Percentiles rank a stretch among this genome's conserved stretches.
phyloP scores from a whole-genome alignment of 1,284 basidiomycete species.

The Dichomitus squalens region DNA sequence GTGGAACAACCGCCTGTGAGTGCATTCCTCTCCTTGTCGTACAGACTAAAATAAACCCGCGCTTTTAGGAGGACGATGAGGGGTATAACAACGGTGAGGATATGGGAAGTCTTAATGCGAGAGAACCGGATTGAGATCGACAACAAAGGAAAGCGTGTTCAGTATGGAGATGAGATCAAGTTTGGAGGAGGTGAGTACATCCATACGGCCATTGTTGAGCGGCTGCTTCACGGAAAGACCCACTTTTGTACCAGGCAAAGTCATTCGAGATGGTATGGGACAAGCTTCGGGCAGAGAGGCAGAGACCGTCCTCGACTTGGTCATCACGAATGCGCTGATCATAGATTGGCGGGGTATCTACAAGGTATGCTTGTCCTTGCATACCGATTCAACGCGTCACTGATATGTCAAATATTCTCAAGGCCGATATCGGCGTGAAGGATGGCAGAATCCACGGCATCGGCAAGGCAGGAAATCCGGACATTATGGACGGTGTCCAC shows the following conservation, averaged over 20 bases:
- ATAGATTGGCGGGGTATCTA: constrained; percentile 95
- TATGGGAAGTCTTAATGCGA: too few relatives aligned
- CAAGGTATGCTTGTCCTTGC: constrained; percentile 82
- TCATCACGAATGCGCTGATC: constrained; percentile 95
- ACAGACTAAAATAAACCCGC: constrained; percentile 55
- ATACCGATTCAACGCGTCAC: too few relatives aligned
- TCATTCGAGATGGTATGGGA: constrained; percentile 95
- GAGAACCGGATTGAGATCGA: too few relatives aligned
- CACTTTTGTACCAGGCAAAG: constrained; percentile 64
- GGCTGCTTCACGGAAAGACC: too few relatives aligned
- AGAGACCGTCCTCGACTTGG: constrained; percentile 79
- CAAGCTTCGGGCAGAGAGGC: constrained; percentile 82
- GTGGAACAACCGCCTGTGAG: constrained; percentile 60
- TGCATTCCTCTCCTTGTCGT: neutral
- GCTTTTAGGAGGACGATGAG: too few relatives aligned
- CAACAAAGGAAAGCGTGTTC: too few relatives aligned
- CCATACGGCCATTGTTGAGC: neutral
- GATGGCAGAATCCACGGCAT: constrained; percentile 84
- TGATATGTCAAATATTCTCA: too few relatives aligned
- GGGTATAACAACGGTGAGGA: too few relatives aligned
- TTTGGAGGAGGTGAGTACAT: constrained; percentile 84
- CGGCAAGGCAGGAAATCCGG: constrained; percentile 97
- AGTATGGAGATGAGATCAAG: constrained; percentile 97
- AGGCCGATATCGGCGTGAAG: constrained; percentile 96
- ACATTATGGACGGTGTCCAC: constrained; percentile 86